A percentile compares a stretch with the other conserved stretches of the same genome.
Evolutionary conservation across 2,329 filamentous ascomycete species (phyloP).

Genomic region (Dactylellina drechsleri): DNA sequence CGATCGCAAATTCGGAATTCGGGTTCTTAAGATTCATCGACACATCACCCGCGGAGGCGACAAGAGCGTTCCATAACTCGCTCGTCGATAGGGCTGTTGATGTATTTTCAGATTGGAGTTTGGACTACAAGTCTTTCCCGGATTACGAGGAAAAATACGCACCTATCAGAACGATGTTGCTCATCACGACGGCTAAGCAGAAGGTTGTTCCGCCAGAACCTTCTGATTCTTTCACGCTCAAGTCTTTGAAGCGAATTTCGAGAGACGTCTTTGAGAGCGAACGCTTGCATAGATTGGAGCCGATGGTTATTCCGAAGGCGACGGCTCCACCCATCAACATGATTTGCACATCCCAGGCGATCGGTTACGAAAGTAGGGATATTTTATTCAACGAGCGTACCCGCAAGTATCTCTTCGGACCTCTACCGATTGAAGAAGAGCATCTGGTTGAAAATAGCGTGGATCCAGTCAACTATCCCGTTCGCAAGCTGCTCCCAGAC

Average conservation of each 20-base stretch:
- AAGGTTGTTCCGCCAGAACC: conserved; percentile 22
- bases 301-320: conserved; percentile 79
- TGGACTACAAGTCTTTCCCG: conserved; percentile 55
- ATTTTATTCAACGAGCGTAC: conserved; percentile 81
- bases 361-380: conserved; percentile 73
- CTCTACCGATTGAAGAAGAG: conserved; percentile 73
- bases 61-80: conserved; percentile 73
- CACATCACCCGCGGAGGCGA: conserved; percentile 76
- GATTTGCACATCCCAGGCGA: conserved; percentile 75
- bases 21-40: conserved; percentile 92
- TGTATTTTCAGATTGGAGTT: conserved; percentile 65
- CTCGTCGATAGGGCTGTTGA: conserved; percentile 77
- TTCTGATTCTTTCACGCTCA: conserved; percentile 28
- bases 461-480: conserved; percentile 72
- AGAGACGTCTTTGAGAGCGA: conserved; percentile 72
- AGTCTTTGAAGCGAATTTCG: conserved; percentile 81
- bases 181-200: conserved; percentile 67
- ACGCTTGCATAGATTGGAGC: conserved; percentile 81
- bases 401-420: conserved; percentile 78
- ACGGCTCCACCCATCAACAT: conserved; percentile 88
- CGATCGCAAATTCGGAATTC: conserved; percentile 72
- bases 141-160: conserved; percentile 68
- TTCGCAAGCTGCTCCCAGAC: conserved; percentile 74
- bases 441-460: conserved; percentile 78
- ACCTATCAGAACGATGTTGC: conserved; percentile 81